Evolutionary conservation across 2,329 filamentous ascomycete genomes (phyloP).

Genomic region (Ophiostoma sp.): DNA sequence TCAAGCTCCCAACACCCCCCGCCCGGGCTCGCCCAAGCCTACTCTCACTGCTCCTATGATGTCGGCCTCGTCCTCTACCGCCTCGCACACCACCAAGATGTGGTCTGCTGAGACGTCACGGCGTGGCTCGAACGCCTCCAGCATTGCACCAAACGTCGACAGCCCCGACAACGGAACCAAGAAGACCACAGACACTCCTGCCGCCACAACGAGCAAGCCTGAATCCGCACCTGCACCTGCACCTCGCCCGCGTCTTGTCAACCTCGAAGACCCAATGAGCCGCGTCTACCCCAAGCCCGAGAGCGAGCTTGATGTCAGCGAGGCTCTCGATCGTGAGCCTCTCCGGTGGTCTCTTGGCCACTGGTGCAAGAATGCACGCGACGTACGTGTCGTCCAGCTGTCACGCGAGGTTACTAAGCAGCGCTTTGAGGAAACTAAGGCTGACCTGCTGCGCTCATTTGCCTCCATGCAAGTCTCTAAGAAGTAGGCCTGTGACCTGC

Average conservation of each 20-base stretch:
- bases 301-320: slow-evolving; percentile 38
- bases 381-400: slow-evolving; percentile 33
- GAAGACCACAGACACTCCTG: neutral
- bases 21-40: neutral
- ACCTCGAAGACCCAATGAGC: slow-evolving; percentile 34
- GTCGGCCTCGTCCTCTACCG: slow-evolving; percentile 17
- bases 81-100: slow-evolving; percentile 13
- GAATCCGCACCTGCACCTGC: neutral
- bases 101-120: slow-evolving; percentile 24
- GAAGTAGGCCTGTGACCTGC: neutral
- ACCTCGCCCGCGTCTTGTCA: neutral
- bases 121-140: slow-evolving; percentile 25
- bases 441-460: slow-evolving; percentile 39
- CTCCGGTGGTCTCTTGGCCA: slow-evolving; percentile 39
- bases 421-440: slow-evolving; percentile 46
- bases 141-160: neutral
- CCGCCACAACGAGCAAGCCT: neutral
- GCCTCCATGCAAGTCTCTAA: slow-evolving; percentile 24
- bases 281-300: slow-evolving; percentile 41
- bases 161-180: neutral
- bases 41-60: slow-evolving; percentile 17
- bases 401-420: slow-evolving; percentile 31
- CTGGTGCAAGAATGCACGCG: slow-evolving; percentile 33
- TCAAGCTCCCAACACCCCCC: neutral
- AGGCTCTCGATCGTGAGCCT: slow-evolving; percentile 42